Percentiles rank a stretch among this genome's conserved stretches.
These are phyloP conservation scores for Phialophora verrucosa DNA, from an alignment of 2,329 filamentous ascomycete species.

Conservation along the genomic window DNA sequence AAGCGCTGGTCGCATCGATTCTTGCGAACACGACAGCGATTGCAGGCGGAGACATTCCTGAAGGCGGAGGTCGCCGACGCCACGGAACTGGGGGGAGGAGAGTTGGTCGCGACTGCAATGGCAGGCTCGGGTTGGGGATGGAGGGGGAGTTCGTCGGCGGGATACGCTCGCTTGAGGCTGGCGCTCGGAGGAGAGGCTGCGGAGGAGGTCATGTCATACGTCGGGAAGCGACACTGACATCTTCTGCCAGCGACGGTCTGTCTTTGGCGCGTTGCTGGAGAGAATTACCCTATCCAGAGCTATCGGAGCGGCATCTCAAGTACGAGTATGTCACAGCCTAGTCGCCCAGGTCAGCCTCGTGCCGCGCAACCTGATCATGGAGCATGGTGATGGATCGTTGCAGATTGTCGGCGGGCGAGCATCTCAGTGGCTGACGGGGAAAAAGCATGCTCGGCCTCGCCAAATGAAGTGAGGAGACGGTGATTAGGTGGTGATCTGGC, in stretches of 20 bases:
- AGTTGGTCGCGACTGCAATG: slow-evolving; percentile 19
- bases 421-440: slow-evolving; percentile 20
- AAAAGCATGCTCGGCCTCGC: slow-evolving; percentile 7
- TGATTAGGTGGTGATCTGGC: slow-evolving; percentile 4
- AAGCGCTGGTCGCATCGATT: slow-evolving; percentile 94
- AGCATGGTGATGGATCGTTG: not conserved
- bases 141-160: slow-evolving; percentile 33
- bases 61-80: slow-evolving; percentile 58
- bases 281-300: slow-evolving; percentile 15
- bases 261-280: slow-evolving; percentile 2
- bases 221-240: slow-evolving; percentile 32
- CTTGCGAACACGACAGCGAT: slow-evolving; percentile 88
- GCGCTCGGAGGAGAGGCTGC: slow-evolving; percentile 36
- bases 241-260: slow-evolving; percentile 28
- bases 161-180: slow-evolving; percentile 40
- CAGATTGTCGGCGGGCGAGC: slow-evolving; percentile 1
- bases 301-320: slow-evolving; percentile 9
- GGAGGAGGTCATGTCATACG: slow-evolving; percentile 38
- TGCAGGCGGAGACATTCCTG: slow-evolving; percentile 91
- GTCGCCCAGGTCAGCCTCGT: slow-evolving; percentile 25
- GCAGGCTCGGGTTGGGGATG: slow-evolving; percentile 24
- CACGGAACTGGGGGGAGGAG: slow-evolving; percentile 39
- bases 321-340: not conserved
- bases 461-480: slow-evolving; percentile 4
- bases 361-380: slow-evolving; percentile 5